Percentiles rank a stretch among this genome's conserved stretches.
phyloP scores from a whole-genome alignment of 305 asterid genomes.

The Nicotiana rustica region DNA sequence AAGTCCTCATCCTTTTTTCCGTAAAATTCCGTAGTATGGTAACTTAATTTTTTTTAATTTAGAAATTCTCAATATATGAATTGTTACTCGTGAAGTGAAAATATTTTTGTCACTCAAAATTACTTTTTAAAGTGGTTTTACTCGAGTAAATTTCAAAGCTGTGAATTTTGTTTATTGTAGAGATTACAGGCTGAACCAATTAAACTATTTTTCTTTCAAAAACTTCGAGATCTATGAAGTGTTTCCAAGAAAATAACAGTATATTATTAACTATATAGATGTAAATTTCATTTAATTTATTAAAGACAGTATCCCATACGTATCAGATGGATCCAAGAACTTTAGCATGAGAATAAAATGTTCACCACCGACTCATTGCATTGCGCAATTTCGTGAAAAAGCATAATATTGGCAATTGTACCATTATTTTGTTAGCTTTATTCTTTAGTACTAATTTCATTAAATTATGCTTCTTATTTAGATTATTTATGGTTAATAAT shows the following conservation, averaged over 20 bases:
- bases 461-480: background rate
- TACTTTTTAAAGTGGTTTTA: background rate
- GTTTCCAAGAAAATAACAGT: background rate
- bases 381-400: background rate
- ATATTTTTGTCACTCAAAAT: background rate
- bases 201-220: background rate
- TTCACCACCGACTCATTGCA: background rate
- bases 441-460: background rate
- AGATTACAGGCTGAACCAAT: background rate
- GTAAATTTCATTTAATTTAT: background rate
- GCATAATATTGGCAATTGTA: background rate
- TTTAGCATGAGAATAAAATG: background rate
- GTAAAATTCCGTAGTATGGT: background rate
- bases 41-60: background rate
- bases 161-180: background rate
- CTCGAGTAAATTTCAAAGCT: too few relatives aligned
- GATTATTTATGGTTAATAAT: conserved; percentile 21
- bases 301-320: too few relatives aligned
- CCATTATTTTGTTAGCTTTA: background rate
- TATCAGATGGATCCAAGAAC: conserved; percentile 3
- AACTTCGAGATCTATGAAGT: background rate
- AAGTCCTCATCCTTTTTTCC: background rate
- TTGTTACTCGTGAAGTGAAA: too few relatives aligned
- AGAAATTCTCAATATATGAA: background rate
- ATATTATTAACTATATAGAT: background rate